Evolutionary conservation across 2,329 filamentous ascomycete species (phyloP).

Genomic region (Penicillium sp.): DNA sequence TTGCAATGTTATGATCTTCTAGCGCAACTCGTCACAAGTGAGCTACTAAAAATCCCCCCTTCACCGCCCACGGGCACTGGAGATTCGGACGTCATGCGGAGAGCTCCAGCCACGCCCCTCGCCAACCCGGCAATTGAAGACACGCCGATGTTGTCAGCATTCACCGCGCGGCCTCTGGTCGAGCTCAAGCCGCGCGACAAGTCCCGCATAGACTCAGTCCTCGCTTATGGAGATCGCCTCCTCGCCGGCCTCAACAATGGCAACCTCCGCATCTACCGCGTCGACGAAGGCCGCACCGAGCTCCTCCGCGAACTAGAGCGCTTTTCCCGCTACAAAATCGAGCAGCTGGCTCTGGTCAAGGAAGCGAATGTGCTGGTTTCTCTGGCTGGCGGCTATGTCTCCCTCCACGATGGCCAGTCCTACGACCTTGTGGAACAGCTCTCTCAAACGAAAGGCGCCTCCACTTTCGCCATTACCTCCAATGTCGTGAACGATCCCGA

Average conservation of each 20-base stretch:
- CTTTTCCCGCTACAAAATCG: constrained; percentile 86
- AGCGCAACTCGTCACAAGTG: no score
- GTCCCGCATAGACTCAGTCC: constrained; percentile 93
- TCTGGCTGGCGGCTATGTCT: constrained; percentile 85
- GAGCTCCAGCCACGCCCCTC: constrained; percentile 6
- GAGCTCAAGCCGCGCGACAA: constrained; percentile 96
- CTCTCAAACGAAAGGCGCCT: constrained; percentile 81
- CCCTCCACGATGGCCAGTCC: constrained; percentile 82
- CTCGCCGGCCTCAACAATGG: constrained; percentile 91
- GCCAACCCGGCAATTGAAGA: constrained; percentile 20
- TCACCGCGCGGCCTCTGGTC: constrained; percentile 92
- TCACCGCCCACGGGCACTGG: not conserved
- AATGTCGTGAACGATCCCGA: constrained; percentile 89
- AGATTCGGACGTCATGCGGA: constrained; percentile 12
- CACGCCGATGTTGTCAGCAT: constrained; percentile 83
- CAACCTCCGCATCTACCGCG: constrained; percentile 82
- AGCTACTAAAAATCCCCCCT: not conserved
- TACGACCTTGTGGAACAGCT: constrained; percentile 82
- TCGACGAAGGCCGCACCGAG: constrained; percentile 68
- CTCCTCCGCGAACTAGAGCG: constrained; percentile 89
- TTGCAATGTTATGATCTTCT: no score
- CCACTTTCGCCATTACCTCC: constrained; percentile 87
- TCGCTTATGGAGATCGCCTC: constrained; percentile 89
- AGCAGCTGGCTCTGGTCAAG: constrained; percentile 93
- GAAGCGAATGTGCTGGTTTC: constrained; percentile 91